Conservation (phyloP, 2,329 filamentous ascomycete genomes). For the Xylaria sp. region DNA sequence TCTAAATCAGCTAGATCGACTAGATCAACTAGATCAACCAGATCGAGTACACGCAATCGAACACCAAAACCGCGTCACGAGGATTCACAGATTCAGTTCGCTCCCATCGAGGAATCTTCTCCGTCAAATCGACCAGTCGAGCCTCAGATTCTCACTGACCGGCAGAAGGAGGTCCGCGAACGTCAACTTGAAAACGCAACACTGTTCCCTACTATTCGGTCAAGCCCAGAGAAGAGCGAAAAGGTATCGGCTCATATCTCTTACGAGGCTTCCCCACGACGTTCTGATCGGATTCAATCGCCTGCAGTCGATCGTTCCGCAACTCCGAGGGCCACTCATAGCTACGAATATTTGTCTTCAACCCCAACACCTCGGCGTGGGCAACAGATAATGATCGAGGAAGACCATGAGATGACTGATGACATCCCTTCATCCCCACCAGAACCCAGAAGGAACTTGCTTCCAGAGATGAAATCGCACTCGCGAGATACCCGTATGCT, state of each 20-base stretch:
- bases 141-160: constrained; percentile 78
- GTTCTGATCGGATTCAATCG: constrained; percentile 6
- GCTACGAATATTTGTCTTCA: constrained; percentile 59
- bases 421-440: constrained; percentile 64
- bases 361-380: constrained; percentile 67
- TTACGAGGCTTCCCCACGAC: not conserved
- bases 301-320: constrained; percentile 38
- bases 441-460: constrained; percentile 57
- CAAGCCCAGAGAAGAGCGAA: constrained; percentile 48
- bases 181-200: constrained; percentile 70
- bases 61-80: constrained; percentile 72
- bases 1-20: constrained; percentile 39
- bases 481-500: constrained; percentile 49
- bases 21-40: constrained; percentile 30
- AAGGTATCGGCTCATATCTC: constrained; percentile 14
- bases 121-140: constrained; percentile 56
- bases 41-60: constrained; percentile 44
- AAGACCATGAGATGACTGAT: constrained; percentile 56
- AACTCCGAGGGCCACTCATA: constrained; percentile 53
- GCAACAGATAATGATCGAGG: constrained; percentile 53
- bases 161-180: constrained; percentile 78
- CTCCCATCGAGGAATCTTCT: constrained; percentile 67
- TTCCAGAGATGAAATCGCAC: constrained; percentile 58
- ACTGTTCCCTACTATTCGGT: constrained; percentile 72
- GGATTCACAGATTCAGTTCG: constrained; percentile 82